These are phyloP conservation scores for Rhynchosporium secalis DNA, from an alignment of 2,329 filamentous ascomycete genomes.

Conservation along the genomic window DNA sequence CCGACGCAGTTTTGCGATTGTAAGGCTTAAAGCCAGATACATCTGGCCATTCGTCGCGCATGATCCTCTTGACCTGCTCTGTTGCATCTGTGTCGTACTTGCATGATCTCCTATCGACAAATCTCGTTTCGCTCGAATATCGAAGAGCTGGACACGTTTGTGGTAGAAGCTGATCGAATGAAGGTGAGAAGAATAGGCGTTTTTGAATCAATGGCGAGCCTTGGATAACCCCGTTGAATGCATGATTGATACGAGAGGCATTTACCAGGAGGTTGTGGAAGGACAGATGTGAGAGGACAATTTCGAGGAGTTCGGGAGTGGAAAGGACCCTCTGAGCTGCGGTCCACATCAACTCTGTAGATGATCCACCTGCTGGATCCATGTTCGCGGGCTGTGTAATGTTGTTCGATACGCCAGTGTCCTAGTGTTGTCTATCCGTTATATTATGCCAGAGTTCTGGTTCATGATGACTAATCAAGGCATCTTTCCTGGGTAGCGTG, in stretches of 20 bases:
- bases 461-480: neutral
- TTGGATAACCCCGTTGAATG: conserved; percentile 9
- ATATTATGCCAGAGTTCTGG: neutral
- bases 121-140: neutral
- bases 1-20: neutral
- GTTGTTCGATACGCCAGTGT: neutral
- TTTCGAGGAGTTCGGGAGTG: conserved; percentile 14
- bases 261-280: conserved; percentile 3
- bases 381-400: neutral
- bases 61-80: neutral
- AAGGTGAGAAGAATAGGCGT: conserved; percentile 7
- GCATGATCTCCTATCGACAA: conserved; percentile 2
- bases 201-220: conserved; percentile 4
- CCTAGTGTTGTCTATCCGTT: too few relatives aligned
- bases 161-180: neutral
- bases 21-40: conserved; percentile 2
- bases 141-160: conserved; percentile 5
- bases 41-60: neutral
- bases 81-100: neutral
- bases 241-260: conserved; percentile 8
- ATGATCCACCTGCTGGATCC: neutral
- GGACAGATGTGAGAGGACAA: neutral
- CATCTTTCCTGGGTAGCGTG: neutral
- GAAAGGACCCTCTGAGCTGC: conserved; percentile 7
- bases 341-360: neutral